These are phyloP conservation scores for Acrocalymma vagum DNA, from an alignment of 2,329 filamentous ascomycete species.

Conservation along the genomic window DNA sequence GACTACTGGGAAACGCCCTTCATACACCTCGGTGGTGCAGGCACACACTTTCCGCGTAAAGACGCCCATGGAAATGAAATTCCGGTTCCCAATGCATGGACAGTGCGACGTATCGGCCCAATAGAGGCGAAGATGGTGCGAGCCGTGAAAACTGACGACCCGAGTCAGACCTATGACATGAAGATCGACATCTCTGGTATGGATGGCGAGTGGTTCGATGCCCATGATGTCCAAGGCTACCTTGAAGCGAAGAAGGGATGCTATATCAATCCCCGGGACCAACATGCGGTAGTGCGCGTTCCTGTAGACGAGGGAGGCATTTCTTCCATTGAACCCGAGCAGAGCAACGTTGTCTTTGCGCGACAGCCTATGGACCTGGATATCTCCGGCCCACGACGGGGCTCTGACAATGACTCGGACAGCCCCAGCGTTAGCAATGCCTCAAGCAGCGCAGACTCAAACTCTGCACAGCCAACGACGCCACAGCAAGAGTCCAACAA, in stretches of 20 bases:
- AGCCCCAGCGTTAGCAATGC: slow-evolving; percentile 11
- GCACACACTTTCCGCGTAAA: slow-evolving; percentile 67
- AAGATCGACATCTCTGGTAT: slow-evolving; percentile 68
- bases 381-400: slow-evolving; percentile 1
- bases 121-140: slow-evolving; percentile 37
- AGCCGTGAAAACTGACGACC: slow-evolving; percentile 29
- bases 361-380: slow-evolving; percentile 13
- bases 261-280: slow-evolving; percentile 66
- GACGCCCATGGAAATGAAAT: slow-evolving; percentile 47
- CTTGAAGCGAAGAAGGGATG: slow-evolving; percentile 69
- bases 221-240: slow-evolving; percentile 79
- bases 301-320: slow-evolving; percentile 32
- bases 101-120: slow-evolving; percentile 41
- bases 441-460: slow-evolving; percentile 3
- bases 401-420: background rate
- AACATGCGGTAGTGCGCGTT: slow-evolving; percentile 64
- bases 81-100: slow-evolving; percentile 41
- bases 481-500: slow-evolving; percentile 3
- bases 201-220: slow-evolving; percentile 79
- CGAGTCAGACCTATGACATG: slow-evolving; percentile 54
- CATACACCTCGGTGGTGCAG: slow-evolving; percentile 72
- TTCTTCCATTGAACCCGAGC: background rate
- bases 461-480: slow-evolving; percentile 4
- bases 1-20: slow-evolving; percentile 69
- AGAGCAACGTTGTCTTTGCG: background rate